phyloP scores from a whole-genome alignment of 2,329 filamentous ascomycete genomes.

The Monilinia polystroma region DNA sequence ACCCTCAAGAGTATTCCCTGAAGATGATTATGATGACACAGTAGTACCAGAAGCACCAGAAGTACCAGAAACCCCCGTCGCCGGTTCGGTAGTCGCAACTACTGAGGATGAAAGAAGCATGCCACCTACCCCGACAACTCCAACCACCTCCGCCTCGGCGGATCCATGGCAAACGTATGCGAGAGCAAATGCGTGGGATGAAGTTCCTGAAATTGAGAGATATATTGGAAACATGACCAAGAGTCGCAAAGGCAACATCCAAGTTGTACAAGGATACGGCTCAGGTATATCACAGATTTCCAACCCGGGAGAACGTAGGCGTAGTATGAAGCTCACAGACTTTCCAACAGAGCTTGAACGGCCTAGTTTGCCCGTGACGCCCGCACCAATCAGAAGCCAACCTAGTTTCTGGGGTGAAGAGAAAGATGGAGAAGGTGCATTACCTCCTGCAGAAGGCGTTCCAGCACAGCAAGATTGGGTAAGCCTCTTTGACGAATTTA shows the following conservation, averaged over 20 bases:
- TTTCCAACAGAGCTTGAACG: slow-evolving; percentile 81
- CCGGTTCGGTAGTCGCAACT: slow-evolving; percentile 44
- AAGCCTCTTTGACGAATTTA: slow-evolving; percentile 57
- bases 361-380: slow-evolving; percentile 86
- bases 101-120: slow-evolving; percentile 44
- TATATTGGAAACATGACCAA: slow-evolving; percentile 80
- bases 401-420: slow-evolving; percentile 63
- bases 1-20: slow-evolving; percentile 63
- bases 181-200: slow-evolving; percentile 90
- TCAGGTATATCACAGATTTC: slow-evolving; percentile 37
- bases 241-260: slow-evolving; percentile 49
- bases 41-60: slow-evolving; percentile 32
- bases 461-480: slow-evolving; percentile 91
- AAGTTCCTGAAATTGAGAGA: slow-evolving; percentile 79
- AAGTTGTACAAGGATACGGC: slow-evolving; percentile 40
- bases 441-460: slow-evolving; percentile 79
- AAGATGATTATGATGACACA: slow-evolving; percentile 46
- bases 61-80: slow-evolving; percentile 27
- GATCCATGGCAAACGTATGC: slow-evolving; percentile 72
- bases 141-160: slow-evolving; percentile 49
- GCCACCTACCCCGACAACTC: slow-evolving; percentile 48
- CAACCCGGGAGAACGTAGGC: slow-evolving; percentile 40
- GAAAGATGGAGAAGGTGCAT: slow-evolving; percentile 52
- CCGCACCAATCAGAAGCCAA: slow-evolving; percentile 68
- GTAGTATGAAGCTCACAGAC: slow-evolving; percentile 72